Conservation (phyloP, 306 rosid species). For the Dryas alaskensis region DNA sequence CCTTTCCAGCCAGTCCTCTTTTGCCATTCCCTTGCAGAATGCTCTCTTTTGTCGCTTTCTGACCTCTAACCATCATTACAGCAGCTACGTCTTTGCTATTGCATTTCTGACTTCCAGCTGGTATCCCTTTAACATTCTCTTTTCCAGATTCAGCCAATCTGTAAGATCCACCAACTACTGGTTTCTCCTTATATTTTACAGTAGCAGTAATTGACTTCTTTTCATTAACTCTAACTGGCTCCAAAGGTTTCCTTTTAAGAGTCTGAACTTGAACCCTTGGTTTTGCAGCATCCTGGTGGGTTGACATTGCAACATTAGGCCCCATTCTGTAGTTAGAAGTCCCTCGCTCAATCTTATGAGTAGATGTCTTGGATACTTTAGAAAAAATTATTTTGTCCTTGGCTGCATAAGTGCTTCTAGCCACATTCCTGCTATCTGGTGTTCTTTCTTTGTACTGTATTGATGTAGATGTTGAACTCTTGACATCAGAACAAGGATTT, state of each 20-base stretch:
- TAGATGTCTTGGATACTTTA: slow-evolving; percentile 31
- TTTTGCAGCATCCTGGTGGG: slow-evolving; percentile 40
- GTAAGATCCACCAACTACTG: slow-evolving; percentile 21
- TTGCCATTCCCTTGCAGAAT: slow-evolving; percentile 25
- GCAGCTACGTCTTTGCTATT: slow-evolving; percentile 36
- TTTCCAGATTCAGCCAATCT: slow-evolving; percentile 37
- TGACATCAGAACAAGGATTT: slow-evolving; percentile 42
- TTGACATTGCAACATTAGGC: slow-evolving; percentile 32
- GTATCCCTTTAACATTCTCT: slow-evolving; percentile 45
- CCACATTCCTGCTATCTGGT: slow-evolving; percentile 32
- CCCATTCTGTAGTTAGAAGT: slow-evolving; percentile 32
- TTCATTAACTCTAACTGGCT: slow-evolving; percentile 33
- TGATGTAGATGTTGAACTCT: slow-evolving; percentile 31
- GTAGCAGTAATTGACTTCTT: slow-evolving; percentile 18
- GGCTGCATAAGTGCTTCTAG: slow-evolving; percentile 32
- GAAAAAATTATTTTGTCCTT: slow-evolving; percentile 33
- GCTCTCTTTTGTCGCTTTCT: slow-evolving; percentile 25
- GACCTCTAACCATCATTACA: slow-evolving; percentile 26
- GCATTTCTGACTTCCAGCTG: slow-evolving; percentile 37
- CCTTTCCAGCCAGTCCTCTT: slow-evolving; percentile 34
- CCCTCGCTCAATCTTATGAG: slow-evolving; percentile 25
- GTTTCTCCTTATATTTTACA: slow-evolving; percentile 38
- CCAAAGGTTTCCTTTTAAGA: slow-evolving; percentile 37
- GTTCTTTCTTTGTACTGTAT: slow-evolving; percentile 31
- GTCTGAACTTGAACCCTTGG: slow-evolving; percentile 46